Evolutionary conservation across 306 rosid genomes (phyloP).

Genomic region (Rosa chinensis): DNA sequence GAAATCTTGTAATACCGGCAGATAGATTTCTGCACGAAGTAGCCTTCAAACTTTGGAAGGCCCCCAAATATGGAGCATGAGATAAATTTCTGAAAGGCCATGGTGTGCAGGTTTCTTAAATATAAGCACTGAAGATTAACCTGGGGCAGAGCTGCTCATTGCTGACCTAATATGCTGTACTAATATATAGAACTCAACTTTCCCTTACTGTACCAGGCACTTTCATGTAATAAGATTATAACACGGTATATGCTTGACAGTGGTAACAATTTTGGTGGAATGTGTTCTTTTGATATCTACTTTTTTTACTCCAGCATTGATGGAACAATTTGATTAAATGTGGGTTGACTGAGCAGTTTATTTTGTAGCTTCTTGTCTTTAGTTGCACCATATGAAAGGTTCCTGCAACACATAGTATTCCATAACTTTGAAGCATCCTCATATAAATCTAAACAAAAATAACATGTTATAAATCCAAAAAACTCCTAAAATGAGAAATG

Average conservation of each 20-base stretch:
- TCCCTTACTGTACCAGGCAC: background rate
- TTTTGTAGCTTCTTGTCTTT: background rate
- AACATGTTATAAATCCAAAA: background rate
- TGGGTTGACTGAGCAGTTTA: background rate
- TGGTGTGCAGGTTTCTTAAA: background rate
- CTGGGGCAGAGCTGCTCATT: background rate
- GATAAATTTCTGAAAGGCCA: background rate
- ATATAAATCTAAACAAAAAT: background rate
- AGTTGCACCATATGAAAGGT: background rate
- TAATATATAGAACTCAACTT: background rate
- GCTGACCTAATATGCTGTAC: background rate
- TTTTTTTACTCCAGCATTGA: background rate
- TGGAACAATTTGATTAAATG: background rate
- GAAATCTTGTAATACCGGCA: constrained; percentile 83
- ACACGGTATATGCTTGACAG: background rate
- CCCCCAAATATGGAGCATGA: constrained; percentile 97
- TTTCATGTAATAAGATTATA: background rate
- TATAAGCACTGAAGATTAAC: background rate
- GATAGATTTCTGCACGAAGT: constrained; percentile 92
- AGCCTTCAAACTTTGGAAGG: constrained; percentile 97
- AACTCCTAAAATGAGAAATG: background rate
- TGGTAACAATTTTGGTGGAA: background rate
- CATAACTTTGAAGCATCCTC: background rate
- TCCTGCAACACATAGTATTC: background rate
- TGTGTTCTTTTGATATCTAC: background rate